These are phyloP conservation scores for Xylaria longipes DNA, from an alignment of 495 filamentous ascomycete genomes.

Conservation along the genomic window DNA sequence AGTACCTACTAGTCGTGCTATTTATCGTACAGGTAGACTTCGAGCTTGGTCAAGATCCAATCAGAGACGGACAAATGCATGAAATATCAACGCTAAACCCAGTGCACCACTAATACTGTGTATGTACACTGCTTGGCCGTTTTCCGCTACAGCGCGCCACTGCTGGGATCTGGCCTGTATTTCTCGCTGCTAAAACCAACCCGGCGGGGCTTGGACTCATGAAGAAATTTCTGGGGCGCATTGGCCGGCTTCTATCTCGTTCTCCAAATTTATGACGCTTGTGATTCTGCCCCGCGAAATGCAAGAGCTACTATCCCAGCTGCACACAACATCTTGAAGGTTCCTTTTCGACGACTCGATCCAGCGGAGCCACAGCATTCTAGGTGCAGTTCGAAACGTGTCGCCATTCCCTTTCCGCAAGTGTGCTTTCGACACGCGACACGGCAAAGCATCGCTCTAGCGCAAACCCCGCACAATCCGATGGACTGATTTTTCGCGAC, in stretches of 20 bases:
- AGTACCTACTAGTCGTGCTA: neutral
- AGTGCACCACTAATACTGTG: neutral
- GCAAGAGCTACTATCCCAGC: neutral
- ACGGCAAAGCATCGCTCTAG: neutral
- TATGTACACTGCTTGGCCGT: neutral
- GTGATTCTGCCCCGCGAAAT: constrained; percentile 17
- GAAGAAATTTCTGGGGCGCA: constrained; percentile 19
- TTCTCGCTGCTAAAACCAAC: neutral
- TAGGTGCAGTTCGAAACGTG: neutral
- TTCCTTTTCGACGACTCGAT: neutral
- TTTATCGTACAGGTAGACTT: neutral
- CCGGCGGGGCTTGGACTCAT: neutral
- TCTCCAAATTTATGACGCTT: constrained; percentile 18
- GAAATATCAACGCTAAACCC: neutral
- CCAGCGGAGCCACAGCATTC: neutral
- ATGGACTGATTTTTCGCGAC: constrained; percentile 2
- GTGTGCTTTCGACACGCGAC: neutral
- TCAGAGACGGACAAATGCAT: neutral
- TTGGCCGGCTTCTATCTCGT: neutral
- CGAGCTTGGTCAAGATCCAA: neutral
- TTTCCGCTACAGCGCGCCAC: neutral
- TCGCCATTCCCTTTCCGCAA: neutral
- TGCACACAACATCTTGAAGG: neutral
- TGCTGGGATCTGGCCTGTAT: constrained; percentile 12
- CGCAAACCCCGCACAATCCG: constrained; percentile 11